Conservation (phyloP, 495 filamentous ascomycete genomes). For the Xylaria intraflava region DNA sequence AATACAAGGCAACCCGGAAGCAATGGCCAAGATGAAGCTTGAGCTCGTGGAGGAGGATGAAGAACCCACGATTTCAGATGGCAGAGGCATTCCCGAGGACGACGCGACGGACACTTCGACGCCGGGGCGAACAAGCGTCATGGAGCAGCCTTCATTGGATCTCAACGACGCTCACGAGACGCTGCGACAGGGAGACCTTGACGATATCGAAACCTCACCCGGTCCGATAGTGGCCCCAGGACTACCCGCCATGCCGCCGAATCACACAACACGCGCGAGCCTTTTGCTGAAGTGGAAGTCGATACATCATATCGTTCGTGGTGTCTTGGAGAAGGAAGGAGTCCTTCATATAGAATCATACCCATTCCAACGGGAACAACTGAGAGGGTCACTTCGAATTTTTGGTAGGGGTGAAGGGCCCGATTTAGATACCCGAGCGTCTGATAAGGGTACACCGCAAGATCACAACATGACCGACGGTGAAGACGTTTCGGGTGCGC, state of each 20-base stretch:
- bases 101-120: constrained; percentile 18
- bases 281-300: constrained; percentile 66
- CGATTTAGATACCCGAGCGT: constrained; percentile 37
- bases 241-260: constrained; percentile 61
- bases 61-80: constrained; percentile 12
- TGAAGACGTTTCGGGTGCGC: constrained; percentile 42
- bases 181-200: constrained; percentile 31
- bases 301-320: constrained; percentile 50
- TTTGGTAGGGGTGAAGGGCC: constrained; percentile 73
- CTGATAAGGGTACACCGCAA: constrained; percentile 30
- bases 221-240: constrained; percentile 43
- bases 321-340: constrained; percentile 35
- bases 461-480: constrained; percentile 24
- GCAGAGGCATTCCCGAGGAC: constrained; percentile 17
- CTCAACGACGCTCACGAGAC: constrained; percentile 29
- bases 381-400: constrained; percentile 65
- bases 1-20: constrained; percentile 17
- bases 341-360: constrained; percentile 59
- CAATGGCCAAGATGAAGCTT: constrained; percentile 17
- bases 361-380: constrained; percentile 65
- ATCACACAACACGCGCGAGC: constrained; percentile 78
- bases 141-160: constrained; percentile 24
- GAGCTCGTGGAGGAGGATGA: constrained; percentile 29
- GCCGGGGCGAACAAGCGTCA: constrained; percentile 18
- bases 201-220: constrained; percentile 39